phyloP scores from a whole-genome alignment of 805 yeast genomes.

The Grigorovia yakushimaensis region DNA sequence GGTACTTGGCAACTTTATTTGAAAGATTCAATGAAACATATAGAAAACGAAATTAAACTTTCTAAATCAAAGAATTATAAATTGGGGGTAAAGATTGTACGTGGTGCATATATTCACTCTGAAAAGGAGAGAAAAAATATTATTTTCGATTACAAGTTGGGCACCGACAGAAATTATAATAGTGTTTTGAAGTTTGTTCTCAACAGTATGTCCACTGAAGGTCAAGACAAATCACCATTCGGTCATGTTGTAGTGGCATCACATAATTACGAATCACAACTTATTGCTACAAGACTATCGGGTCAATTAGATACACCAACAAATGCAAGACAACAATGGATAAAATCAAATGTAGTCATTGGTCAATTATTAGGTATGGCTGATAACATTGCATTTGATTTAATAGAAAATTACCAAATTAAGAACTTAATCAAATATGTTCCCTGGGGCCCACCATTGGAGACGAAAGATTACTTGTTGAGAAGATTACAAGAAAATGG shows the following conservation, averaged over 20 bases:
- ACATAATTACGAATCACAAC: conserved; percentile 74
- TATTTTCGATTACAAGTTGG: conserved; percentile 66
- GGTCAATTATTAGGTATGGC: conserved; percentile 96
- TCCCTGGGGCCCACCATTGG: conserved; percentile 96
- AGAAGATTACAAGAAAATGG: conserved; percentile 94
- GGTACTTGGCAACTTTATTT: conserved; percentile 94
- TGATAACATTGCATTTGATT: conserved; percentile 72
- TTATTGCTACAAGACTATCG: conserved; percentile 54
- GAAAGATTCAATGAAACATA: conserved; percentile 53
- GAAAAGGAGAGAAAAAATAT: conserved; percentile 61
- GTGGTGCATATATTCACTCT: conserved; percentile 93
- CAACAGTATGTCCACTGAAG: conserved; percentile 40
- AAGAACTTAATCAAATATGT: conserved; percentile 84
- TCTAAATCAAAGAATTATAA: conserved; percentile 57
- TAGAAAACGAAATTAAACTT: conserved; percentile 51
- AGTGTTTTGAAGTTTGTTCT: conserved; percentile 55
- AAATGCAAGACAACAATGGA: conserved; percentile 35
- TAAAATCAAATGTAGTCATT: conserved; percentile 61
- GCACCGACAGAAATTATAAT: conserved; percentile 73
- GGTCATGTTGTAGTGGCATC: conserved; percentile 87
- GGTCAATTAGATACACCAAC: conserved; percentile 8
- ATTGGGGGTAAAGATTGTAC: conserved; percentile 78
- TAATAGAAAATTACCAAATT: conserved; percentile 53
- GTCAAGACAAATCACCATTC: conserved; percentile 36
- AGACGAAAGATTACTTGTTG: conserved; percentile 79